phyloP scores from a whole-genome alignment of 176 grass and related monocot species.

The Areca catechu region DNA sequence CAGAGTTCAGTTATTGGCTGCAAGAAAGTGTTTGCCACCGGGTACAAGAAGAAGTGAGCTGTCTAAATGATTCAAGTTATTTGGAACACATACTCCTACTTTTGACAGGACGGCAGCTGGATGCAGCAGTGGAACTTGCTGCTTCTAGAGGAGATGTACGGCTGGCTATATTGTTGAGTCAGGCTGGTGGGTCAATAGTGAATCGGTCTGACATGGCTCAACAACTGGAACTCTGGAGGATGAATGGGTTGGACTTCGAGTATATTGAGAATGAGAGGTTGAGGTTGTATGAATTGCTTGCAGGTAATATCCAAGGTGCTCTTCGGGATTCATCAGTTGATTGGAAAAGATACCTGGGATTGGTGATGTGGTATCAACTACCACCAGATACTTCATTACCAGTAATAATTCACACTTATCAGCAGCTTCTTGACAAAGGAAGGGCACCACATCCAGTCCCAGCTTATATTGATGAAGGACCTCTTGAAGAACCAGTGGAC shows the following conservation, averaged over 20 bases:
- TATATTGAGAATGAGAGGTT: slow-evolving; percentile 79
- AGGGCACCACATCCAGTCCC: slow-evolving; percentile 91
- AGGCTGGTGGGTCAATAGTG: slow-evolving; percentile 72
- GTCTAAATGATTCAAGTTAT: slow-evolving; percentile 65
- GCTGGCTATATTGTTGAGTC: slow-evolving; percentile 68
- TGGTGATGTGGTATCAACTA: slow-evolving; percentile 82
- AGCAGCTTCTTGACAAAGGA: slow-evolving; percentile 52
- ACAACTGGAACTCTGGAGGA: slow-evolving; percentile 76
- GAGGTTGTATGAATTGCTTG: slow-evolving; percentile 75
- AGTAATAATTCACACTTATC: slow-evolving; percentile 58
- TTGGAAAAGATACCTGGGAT: slow-evolving; percentile 88
- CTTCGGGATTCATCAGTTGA: slow-evolving; percentile 56
- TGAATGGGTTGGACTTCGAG: slow-evolving; percentile 72
- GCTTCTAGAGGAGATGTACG: slow-evolving; percentile 73
- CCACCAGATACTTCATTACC: slow-evolving; percentile 60
- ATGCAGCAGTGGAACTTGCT: slow-evolving; percentile 67
- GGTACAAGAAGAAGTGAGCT: slow-evolving; percentile 65
- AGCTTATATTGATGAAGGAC: slow-evolving; percentile 85
- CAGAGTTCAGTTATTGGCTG: slow-evolving; percentile 80
- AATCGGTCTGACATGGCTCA: slow-evolving; percentile 72
- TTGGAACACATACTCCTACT: slow-evolving; percentile 77
- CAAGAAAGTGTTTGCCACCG: slow-evolving; percentile 79
- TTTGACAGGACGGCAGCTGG: slow-evolving; percentile 78
- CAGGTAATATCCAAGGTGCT: slow-evolving; percentile 63
- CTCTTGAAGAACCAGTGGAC: slow-evolving; percentile 51